Evolutionary conservation across 1,284 basidiomycete species (phyloP).

Genomic region (Hortiboletus rubellus): DNA sequence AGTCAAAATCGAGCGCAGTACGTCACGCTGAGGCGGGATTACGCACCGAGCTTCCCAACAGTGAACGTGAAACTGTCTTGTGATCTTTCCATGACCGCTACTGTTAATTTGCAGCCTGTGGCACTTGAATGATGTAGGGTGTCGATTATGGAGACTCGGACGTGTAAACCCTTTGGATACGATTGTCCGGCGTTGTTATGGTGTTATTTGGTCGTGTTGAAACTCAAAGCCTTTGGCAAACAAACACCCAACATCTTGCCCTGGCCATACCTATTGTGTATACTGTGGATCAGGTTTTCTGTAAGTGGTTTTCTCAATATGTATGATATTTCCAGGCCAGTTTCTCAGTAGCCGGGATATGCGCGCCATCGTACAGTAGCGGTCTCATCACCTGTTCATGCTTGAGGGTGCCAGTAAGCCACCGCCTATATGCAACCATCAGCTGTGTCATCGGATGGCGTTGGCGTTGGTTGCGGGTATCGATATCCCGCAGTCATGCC

Average conservation of each 20-base stretch:
- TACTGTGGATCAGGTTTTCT: too few relatives aligned
- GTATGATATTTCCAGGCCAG: too few relatives aligned
- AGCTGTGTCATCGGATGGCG: neutral
- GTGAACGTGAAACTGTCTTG: constrained; percentile 67
- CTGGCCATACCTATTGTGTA: too few relatives aligned
- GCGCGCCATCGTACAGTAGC: neutral
- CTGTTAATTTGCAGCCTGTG: neutral
- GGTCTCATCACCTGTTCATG: neutral
- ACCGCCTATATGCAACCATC: neutral
- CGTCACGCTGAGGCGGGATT: neutral
- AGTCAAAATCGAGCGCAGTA: constrained; percentile 2
- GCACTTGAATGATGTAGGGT: constrained; percentile 6
- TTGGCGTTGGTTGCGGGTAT: neutral
- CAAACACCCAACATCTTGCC: constrained; percentile 1
- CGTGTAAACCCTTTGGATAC: neutral
- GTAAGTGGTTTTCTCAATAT: too few relatives aligned
- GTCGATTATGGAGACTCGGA: constrained; percentile 1
- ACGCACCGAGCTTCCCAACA: constrained; percentile 68
- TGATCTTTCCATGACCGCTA: constrained; percentile 33
- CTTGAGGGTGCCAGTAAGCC: neutral
- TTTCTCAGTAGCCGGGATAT: neutral
- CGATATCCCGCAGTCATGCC: neutral
- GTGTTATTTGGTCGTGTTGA: constrained; percentile 30
- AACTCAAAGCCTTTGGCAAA: constrained; percentile 27
- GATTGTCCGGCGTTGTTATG: constrained; percentile 22